These are phyloP conservation scores for Haplographium delicatum DNA, from an alignment of 495 filamentous ascomycete species.

Conservation along the genomic window DNA sequence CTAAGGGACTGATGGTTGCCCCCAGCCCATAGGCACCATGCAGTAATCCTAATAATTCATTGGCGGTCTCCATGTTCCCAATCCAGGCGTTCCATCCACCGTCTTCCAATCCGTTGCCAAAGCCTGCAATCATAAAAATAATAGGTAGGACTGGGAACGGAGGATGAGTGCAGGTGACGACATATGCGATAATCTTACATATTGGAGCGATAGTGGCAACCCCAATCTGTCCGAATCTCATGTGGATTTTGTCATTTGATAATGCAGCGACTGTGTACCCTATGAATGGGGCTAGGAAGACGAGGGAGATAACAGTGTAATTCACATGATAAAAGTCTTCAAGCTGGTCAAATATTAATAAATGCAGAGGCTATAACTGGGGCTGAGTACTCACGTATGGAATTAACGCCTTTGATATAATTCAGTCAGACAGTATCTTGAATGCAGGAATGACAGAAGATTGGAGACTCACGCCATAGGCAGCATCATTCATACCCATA, in stretches of 20 bases:
- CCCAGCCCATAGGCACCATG: constrained; percentile 77
- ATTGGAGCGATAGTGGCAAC: constrained; percentile 61
- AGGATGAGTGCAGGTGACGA: constrained; percentile 64
- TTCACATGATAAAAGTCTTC: constrained; percentile 66
- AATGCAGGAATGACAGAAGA: too few relatives aligned
- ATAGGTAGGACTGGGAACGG: constrained; percentile 71
- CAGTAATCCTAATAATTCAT: constrained; percentile 63
- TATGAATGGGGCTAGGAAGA: constrained; percentile 76
- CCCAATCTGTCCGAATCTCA: constrained; percentile 64
- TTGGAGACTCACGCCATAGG: constrained; percentile 62
- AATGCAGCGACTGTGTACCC: constrained; percentile 79
- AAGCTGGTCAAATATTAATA: constrained; percentile 32
- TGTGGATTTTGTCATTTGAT: constrained; percentile 54
- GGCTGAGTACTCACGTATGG: constrained; percentile 38
- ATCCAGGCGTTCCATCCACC: constrained; percentile 79
- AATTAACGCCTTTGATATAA: constrained; percentile 51
- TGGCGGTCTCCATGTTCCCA: constrained; percentile 66
- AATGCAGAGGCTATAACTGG: neutral
- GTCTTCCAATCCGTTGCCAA: constrained; percentile 66
- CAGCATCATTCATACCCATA: constrained; percentile 79
- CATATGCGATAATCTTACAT: constrained; percentile 62
- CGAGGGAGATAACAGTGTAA: constrained; percentile 71
- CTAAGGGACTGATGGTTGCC: constrained; percentile 67
- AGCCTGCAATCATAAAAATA: constrained; percentile 65
- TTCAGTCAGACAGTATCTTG: neutral